A percentile compares a stretch with the other conserved stretches of the same genome.
phyloP scores from a whole-genome alignment of 2,329 filamentous ascomycete genomes.

The Chrysoporthe cubensis region DNA sequence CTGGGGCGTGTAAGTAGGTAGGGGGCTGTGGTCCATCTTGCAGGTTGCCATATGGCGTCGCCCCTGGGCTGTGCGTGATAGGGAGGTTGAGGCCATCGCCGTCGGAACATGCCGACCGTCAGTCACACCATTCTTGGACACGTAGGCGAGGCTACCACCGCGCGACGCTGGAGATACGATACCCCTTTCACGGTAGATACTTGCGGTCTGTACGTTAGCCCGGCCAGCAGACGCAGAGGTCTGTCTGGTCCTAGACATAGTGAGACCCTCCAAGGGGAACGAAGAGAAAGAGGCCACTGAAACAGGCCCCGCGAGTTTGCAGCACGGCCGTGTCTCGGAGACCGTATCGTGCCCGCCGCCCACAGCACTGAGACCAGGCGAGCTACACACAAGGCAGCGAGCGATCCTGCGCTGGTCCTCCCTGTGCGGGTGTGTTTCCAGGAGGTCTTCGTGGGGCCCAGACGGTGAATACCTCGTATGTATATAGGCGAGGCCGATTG shows the following conservation, averaged over 20 bases:
- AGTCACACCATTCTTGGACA: too few species aligned
- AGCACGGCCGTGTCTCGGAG: background rate
- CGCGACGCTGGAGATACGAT: background rate
- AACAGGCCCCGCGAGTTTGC: background rate
- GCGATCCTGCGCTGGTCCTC: background rate
- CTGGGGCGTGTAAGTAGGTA: slow-evolving; percentile 44
- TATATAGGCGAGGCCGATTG: background rate
- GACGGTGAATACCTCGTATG: background rate
- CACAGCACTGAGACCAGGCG: background rate
- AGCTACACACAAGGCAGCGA: background rate
- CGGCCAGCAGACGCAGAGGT: too few species aligned
- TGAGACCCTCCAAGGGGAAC: background rate
- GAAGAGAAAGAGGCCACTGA: background rate
- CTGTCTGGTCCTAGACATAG: background rate
- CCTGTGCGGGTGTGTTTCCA: background rate
- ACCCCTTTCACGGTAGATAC: background rate
- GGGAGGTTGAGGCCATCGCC: too few species aligned
- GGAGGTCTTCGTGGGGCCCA: background rate
- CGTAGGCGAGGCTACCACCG: too few species aligned
- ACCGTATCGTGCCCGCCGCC: background rate
- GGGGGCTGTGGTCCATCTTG: too few species aligned
- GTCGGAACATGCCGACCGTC: too few species aligned
- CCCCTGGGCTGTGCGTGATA: too few species aligned
- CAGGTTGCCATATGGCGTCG: background rate
- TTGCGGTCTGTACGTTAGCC: too few species aligned